These are phyloP conservation scores for Sclerotinia subarctica DNA, from an alignment of 2,329 filamentous ascomycete genomes.

Conservation along the genomic window DNA sequence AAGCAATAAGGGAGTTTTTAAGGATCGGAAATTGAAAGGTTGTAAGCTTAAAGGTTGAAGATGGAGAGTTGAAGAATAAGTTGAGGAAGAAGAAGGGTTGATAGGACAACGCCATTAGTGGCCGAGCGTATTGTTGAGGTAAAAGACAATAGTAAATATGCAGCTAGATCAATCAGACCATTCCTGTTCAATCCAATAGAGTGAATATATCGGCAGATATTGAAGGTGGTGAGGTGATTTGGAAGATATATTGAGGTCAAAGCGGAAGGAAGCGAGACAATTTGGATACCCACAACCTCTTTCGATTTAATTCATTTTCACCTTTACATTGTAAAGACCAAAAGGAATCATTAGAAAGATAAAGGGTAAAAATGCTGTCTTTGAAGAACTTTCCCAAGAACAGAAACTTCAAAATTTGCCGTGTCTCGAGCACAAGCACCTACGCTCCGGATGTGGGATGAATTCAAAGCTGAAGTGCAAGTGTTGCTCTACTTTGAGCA, in stretches of 20 bases:
- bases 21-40: constrained; percentile 11
- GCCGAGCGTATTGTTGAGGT: neutral
- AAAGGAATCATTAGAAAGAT: neutral
- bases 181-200: neutral
- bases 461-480: constrained; percentile 9
- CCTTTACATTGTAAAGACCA: neutral
- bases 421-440: neutral
- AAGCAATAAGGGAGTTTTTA: constrained; percentile 10
- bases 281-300: constrained; percentile 3
- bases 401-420: neutral
- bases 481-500: constrained; percentile 10
- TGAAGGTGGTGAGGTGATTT: constrained; percentile 4
- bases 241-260: constrained; percentile 6
- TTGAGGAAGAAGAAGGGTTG: constrained; percentile 2
- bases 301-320: neutral
- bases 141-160: constrained; percentile 7
- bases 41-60: constrained; percentile 12
- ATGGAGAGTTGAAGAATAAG: neutral
- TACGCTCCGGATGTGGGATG: neutral
- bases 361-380: neutral
- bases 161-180: constrained; percentile 10
- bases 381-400: neutral
- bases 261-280: constrained; percentile 8
- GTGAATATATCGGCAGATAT: constrained; percentile 13
- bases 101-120: neutral